Evolutionary conservation across 2,329 filamentous ascomycete genomes (phyloP), one percentile per base, ranked within the genome.

Genomic region (Cercospora zeina): DNA sequence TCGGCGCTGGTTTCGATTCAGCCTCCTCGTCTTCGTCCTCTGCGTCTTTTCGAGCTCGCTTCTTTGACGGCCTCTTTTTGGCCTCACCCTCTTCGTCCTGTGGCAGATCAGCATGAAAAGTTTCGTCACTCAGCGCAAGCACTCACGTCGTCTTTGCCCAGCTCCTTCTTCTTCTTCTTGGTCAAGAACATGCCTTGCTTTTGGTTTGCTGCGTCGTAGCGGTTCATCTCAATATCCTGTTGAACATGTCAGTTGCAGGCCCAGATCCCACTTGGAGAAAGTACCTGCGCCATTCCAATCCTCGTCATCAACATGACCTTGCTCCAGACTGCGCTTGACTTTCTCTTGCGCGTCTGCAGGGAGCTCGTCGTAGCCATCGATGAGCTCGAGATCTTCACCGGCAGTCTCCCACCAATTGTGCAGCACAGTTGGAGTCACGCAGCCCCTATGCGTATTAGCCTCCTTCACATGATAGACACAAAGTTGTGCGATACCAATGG

Each of bases 211-310:
- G 68, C 68, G 13, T 85, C 86, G 71, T 89, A 90, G 24, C 89
- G 88, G 73, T 95, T 96, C 77, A 85, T 84, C 71, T 89, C 88
- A 3, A 85, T 79, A 67, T 96, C 90, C 90, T 95, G 68, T 6
- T 33, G 14, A 19, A 55, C 24, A 31, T 19, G 59, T 70, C 54
- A 72, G 68, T 62, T 49, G 4, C 8, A 10, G 21, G 7, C 34
- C 7, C 7, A 14, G 13, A n/a, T 11, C 39, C 4, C 7, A 13
- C 14, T n/a, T 39, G 3, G 9, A 56, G 24, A 56, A 33, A 24
- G 69, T 24, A 80, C 89, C 78, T 83, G 96, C 92, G 11, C 91
- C 91, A 34, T 89, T 93, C 86, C 91, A 97, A 69, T 97, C 93
- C 56, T 90, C 88, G 45, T 91, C 83, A 68, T 89, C 88, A 69